These are phyloP conservation scores for Diaporthe sp. DNA, from an alignment of 2,329 filamentous ascomycete species.

Conservation along the genomic window DNA sequence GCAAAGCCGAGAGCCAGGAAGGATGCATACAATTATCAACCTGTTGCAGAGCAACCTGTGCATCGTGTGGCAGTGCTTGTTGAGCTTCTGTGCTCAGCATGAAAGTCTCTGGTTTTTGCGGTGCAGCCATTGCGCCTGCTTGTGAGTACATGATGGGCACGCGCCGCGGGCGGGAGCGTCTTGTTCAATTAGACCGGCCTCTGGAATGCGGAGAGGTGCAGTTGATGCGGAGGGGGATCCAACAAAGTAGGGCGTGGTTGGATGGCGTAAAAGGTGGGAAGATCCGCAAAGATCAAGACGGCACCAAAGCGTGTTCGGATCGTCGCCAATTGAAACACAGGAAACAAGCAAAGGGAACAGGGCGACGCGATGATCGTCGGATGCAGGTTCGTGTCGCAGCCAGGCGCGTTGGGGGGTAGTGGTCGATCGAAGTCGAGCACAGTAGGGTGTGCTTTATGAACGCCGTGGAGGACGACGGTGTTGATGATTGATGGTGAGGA, in stretches of 20 bases:
- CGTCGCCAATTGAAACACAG: conserved; percentile 36
- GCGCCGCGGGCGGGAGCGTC: conserved; percentile 29
- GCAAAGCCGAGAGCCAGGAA: neutral
- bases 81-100: conserved; percentile 98
- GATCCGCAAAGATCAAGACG: conserved; percentile 34
- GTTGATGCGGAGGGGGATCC: conserved; percentile 5
- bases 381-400: conserved; percentile 37
- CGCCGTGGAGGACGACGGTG: conserved; percentile 24
- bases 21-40: conserved; percentile 88
- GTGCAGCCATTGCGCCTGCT: conserved; percentile 88
- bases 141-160: conserved; percentile 78
- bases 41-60: conserved; percentile 96
- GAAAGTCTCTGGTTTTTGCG: conserved; percentile 98
- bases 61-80: conserved; percentile 94
- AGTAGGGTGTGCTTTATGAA: neutral
- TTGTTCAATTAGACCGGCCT: conserved; percentile 30
- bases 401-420: conserved; percentile 31
- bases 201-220: conserved; percentile 27
- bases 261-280: conserved; percentile 4
- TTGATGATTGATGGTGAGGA: conserved; percentile 17
- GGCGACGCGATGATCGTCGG: conserved; percentile 35
- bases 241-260: conserved; percentile 5
- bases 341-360: conserved; percentile 23
- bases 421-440: conserved; percentile 17
- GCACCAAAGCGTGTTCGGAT: conserved; percentile 35